Conservation (phyloP, 805 yeast species). For the Spathaspora boniae region DNA sequence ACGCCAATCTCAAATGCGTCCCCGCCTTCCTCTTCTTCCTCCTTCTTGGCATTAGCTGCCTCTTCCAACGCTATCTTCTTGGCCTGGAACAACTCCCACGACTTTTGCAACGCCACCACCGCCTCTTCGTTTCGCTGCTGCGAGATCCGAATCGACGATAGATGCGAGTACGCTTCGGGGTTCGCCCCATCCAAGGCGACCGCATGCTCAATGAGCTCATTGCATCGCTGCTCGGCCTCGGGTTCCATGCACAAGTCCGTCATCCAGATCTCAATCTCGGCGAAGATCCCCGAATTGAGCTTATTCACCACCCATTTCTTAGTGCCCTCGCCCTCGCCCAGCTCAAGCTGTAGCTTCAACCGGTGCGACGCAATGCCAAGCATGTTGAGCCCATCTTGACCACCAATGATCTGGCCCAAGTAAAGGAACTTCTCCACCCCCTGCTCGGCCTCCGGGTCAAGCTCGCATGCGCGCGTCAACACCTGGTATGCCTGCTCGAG, state of each 20-base stretch:
- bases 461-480: slow-evolving; percentile 55
- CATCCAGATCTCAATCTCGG: slow-evolving; percentile 95
- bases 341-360: slow-evolving; percentile 31
- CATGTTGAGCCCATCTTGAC: slow-evolving; percentile 62
- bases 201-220: slow-evolving; percentile 62
- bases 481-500: slow-evolving; percentile 73
- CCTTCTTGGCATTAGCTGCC: slow-evolving; percentile 20
- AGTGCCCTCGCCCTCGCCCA: slow-evolving; percentile 20
- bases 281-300: slow-evolving; percentile 72
- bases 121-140: slow-evolving; percentile 81
- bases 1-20: slow-evolving; percentile 42
- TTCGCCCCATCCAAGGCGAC: slow-evolving; percentile 56
- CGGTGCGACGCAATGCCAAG: slow-evolving; percentile 61
- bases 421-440: slow-evolving; percentile 86
- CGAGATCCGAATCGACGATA: slow-evolving; percentile 85
- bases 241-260: slow-evolving; percentile 94
- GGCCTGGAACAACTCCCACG: slow-evolving; percentile 67
- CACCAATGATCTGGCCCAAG: slow-evolving; percentile 89
- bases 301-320: slow-evolving; percentile 41
- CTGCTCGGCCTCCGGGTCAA: slow-evolving; percentile 61
- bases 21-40: slow-evolving; percentile 22
- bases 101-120: slow-evolving; percentile 52
- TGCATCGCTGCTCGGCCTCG: slow-evolving; percentile 80
- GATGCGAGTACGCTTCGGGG: slow-evolving; percentile 77
- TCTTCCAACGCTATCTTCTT: slow-evolving; percentile 50